Percentiles rank a stretch among this genome's conserved stretches.
Evolutionary conservation across 2,329 filamentous ascomycete species (phyloP).

Genomic region (Emericellopsis atlantica): DNA sequence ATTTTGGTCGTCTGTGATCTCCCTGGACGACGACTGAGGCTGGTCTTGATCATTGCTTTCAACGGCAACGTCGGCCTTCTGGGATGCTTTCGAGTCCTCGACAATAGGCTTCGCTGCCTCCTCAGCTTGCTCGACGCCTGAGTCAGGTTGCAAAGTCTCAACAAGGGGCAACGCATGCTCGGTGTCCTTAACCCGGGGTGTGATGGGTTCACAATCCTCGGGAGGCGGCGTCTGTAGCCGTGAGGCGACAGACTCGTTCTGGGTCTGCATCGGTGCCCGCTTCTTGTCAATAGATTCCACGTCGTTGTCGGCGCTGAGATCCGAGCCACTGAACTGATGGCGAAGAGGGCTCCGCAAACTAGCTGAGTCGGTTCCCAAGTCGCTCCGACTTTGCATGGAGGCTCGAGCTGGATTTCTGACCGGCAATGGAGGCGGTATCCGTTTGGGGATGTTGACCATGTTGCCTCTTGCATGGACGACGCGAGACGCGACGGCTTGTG

Average conservation of each 20-base stretch:
- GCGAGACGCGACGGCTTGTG: slow-evolving; percentile 49
- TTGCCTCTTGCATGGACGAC: slow-evolving; percentile 62
- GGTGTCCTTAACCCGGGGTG: background rate
- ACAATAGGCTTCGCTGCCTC: background rate
- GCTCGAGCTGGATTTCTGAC: slow-evolving; percentile 59
- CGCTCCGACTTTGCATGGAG: slow-evolving; percentile 35
- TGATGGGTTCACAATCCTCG: background rate
- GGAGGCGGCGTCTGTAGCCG: background rate
- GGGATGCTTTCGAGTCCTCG: background rate
- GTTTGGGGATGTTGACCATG: slow-evolving; percentile 75
- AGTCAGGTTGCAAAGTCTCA: background rate
- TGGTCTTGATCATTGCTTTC: too few relatives aligned
- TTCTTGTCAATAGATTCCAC: background rate
- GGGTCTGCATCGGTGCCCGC: background rate
- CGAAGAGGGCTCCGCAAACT: slow-evolving; percentile 36
- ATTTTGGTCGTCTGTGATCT: background rate
- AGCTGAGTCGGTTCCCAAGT: slow-evolving; percentile 48
- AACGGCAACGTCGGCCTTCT: too few relatives aligned
- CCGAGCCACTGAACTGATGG: slow-evolving; percentile 29
- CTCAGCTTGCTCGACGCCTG: too few relatives aligned
- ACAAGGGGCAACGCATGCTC: too few relatives aligned
- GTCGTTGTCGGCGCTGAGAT: slow-evolving; percentile 5
- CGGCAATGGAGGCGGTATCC: slow-evolving; percentile 65
- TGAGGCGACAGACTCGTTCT: background rate
- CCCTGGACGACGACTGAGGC: background rate